Conservation (phyloP, 192 early-diverging fungal species). For the Phycomyces nitens region DNA sequence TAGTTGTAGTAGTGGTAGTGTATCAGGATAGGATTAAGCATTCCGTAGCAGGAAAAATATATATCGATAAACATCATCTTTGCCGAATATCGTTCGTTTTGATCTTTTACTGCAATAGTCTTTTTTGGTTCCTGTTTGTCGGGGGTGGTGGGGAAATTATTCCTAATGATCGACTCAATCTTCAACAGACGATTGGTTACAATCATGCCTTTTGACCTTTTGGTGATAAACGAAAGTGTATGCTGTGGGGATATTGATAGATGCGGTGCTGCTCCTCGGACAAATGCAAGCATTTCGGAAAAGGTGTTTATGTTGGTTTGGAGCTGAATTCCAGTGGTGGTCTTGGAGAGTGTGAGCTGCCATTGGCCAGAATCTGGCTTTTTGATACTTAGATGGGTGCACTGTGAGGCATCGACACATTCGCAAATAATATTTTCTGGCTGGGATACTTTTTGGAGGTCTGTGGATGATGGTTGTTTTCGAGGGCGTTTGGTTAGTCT, state of each 20-base stretch:
- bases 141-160: background rate
- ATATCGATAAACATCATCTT: background rate
- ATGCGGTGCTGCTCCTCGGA: background rate
- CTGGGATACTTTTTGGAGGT: no score
- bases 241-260: background rate
- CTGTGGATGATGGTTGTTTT: no score
- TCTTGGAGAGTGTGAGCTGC: background rate
- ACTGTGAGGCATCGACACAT: no score
- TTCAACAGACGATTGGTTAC: conserved; percentile 2
- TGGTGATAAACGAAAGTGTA: background rate
- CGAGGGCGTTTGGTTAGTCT: no score
- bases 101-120: background rate
- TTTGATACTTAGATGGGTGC: background rate
- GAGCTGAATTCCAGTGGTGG: background rate
- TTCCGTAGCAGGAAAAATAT: conserved; percentile 5
- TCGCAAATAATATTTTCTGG: no score
- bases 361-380: background rate
- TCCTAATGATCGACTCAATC: background rate
- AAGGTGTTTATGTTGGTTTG: conserved; percentile 10
- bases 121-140: background rate
- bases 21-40: conserved; percentile 2
- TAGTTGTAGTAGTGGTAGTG: background rate
- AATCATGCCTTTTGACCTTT: background rate
- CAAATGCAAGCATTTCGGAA: conserved; percentile 3
- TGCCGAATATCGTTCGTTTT: background rate